Percentiles rank a stretch among this genome's conserved stretches.
Evolutionary conservation across 2,329 filamentous ascomycete species (phyloP).

Genomic region (Plenodomus biglobosus): DNA sequence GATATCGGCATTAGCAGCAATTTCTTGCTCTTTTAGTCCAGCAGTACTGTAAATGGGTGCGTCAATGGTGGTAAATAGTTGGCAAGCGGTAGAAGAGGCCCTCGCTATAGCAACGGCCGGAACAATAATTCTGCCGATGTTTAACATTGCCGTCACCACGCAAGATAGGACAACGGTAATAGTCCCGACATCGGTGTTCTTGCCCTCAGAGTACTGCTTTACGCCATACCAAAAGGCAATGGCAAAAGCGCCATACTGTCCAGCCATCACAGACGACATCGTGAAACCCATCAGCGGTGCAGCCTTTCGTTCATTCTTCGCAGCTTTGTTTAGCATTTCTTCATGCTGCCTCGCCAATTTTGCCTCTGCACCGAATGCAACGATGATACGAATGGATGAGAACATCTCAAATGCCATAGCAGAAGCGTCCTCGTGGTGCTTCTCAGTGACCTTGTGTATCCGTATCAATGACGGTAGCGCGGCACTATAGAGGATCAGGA

Average conservation of each 20-base stretch:
- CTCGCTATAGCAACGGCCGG: slow-evolving; percentile 41
- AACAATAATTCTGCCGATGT: slow-evolving; percentile 32
- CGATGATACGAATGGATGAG: slow-evolving; percentile 41
- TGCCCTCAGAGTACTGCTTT: slow-evolving; percentile 36
- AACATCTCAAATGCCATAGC: slow-evolving; percentile 45
- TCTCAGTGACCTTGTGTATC: slow-evolving; percentile 37
- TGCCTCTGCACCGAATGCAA: slow-evolving; percentile 42
- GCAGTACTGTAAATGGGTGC: slow-evolving; percentile 27
- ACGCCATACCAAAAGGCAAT: slow-evolving; percentile 46
- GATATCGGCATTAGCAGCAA: slow-evolving; percentile 40
- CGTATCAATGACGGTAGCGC: slow-evolving; percentile 38
- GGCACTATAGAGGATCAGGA: slow-evolving; percentile 34
- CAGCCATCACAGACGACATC: slow-evolving; percentile 38
- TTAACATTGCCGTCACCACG: slow-evolving; percentile 43
- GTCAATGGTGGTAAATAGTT: slow-evolving; percentile 44
- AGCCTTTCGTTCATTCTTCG: slow-evolving; percentile 28
- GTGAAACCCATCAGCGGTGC: slow-evolving; percentile 39
- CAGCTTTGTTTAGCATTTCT: slow-evolving; percentile 29
- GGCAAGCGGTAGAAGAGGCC: slow-evolving; percentile 40
- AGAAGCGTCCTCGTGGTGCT: slow-evolving; percentile 39
- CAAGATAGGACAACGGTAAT: slow-evolving; percentile 45
- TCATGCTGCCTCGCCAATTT: slow-evolving; percentile 38
- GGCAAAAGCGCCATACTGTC: slow-evolving; percentile 42
- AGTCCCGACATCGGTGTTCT: slow-evolving; percentile 31
- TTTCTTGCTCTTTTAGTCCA: slow-evolving; percentile 40